A percentile compares a stretch with the other conserved stretches of the same genome.
Conservation (phyloP, 306 rosid species). For the Citrullus amarus region DNA sequence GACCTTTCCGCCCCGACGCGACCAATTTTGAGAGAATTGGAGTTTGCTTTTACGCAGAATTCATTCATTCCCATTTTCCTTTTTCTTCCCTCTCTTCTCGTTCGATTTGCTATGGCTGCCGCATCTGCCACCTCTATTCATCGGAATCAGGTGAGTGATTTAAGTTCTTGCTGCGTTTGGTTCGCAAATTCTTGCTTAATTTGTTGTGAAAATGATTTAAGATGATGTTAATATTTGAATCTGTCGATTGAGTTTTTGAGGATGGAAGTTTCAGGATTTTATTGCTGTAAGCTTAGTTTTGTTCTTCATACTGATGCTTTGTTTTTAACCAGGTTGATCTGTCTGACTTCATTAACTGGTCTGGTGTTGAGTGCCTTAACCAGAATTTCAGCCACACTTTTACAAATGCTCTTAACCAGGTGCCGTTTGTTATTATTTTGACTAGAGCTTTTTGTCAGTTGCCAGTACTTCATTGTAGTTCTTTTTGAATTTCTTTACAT, state of each 20-base stretch:
- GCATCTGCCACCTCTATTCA: constrained; percentile 72
- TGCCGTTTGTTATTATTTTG: constrained; percentile 4
- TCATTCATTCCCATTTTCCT: neutral
- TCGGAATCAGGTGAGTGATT: constrained; percentile 61
- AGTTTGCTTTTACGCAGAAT: neutral
- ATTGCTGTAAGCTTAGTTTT: neutral
- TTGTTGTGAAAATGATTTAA: neutral
- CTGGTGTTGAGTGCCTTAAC: constrained; percentile 88
- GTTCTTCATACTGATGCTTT: neutral
- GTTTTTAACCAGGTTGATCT: constrained; percentile 65
- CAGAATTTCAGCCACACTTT: constrained; percentile 63
- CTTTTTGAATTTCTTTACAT: neutral
- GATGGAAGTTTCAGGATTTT: neutral
- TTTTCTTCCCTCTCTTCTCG: neutral
- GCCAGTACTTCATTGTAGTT: neutral
- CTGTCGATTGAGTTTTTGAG: neutral
- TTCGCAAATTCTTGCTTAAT: neutral
- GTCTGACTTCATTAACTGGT: constrained; percentile 86
- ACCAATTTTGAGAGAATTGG: neutral
- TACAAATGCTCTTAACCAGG: constrained; percentile 73
- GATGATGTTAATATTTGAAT: neutral
- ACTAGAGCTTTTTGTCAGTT: neutral
- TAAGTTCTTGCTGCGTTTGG: constrained; percentile 8
- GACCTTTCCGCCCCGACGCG: neutral
- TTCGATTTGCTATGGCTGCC: constrained; percentile 53